Conservation (phyloP, 2,329 filamentous ascomycete genomes). For the Lecanosticta acicola region DNA sequence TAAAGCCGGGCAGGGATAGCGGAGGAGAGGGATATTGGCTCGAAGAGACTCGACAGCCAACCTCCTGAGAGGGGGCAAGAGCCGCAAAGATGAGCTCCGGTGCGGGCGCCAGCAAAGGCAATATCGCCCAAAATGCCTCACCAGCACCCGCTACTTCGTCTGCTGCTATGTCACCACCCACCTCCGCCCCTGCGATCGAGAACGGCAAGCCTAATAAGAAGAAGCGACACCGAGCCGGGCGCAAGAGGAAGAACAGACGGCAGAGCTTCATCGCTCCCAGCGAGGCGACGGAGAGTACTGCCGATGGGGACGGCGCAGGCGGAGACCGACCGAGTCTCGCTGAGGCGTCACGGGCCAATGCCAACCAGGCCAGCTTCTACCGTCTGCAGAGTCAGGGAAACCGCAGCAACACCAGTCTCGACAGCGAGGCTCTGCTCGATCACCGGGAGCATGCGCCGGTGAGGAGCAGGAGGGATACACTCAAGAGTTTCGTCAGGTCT, state of each 20-base stretch:
- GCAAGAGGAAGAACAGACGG: constrained; percentile 62
- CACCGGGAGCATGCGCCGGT: constrained; percentile 55
- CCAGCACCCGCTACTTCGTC: neutral
- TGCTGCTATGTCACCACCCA: neutral
- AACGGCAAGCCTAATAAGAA: constrained; percentile 12
- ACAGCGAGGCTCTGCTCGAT: constrained; percentile 82
- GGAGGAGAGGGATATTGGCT: neutral
- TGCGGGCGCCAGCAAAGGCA: constrained; percentile 5
- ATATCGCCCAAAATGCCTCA: constrained; percentile 7
- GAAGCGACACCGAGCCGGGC: constrained; percentile 41
- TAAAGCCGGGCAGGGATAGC: neutral
- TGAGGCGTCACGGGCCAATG: constrained; percentile 33
- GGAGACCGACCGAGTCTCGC: constrained; percentile 35
- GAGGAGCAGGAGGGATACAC: constrained; percentile 40
- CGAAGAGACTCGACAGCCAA: too few relatives aligned
- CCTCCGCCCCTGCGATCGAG: constrained; percentile 4
- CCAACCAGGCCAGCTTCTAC: constrained; percentile 49
- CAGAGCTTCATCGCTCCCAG: constrained; percentile 71
- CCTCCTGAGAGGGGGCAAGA: neutral
- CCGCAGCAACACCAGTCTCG: constrained; percentile 77
- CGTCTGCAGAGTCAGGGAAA: constrained; percentile 47
- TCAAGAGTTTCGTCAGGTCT: constrained; percentile 31
- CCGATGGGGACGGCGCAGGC: constrained; percentile 41
- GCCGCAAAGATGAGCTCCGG: neutral
- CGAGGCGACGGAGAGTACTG: constrained; percentile 45